Base-by-base conservation (phyloP, 805 yeast species). In the Nakazawaea anatomiae region DNA sequence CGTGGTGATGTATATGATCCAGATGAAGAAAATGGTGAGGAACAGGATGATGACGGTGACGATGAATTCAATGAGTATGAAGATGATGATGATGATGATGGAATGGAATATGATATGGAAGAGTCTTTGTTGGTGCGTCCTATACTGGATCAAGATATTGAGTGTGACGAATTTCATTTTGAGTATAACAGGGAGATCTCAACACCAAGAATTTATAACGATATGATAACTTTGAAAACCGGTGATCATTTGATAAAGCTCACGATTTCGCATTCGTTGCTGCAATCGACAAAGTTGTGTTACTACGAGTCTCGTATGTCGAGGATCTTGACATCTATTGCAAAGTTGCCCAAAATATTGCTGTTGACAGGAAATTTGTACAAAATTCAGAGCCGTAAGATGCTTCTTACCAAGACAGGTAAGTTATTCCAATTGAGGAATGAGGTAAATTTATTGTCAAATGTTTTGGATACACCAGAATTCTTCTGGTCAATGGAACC, bases 401-500 rank as follows among this genome's bases (percentile, higher is more conserved):
- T 92, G 60, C 74, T 94, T 28, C 64, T 92, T 55, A 89, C 85
- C 61, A 89, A 92, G 61, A 87, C 96, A 1, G 99, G 99, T 6
- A 83, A 86, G 62, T 70, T 94, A 44, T 92, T 92, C 73, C 91
- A 90, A 60, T 67, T 94, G 31, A 74, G 98, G 46, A 96, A 91
- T 11, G 98, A 94, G 66, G 97, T 94, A 5, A 94, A 94, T 63
- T 70, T 94, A 46, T 85, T 92, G 4, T 88, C 97, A 9, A 88
- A 88, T 56, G 90, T 94, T 27, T 73, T 94, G 49, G 99, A 94
- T 61, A 90, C 96, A 0, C 99, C 99, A 0, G 96, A 89, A 55
- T 90, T 89, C 62, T 94, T 94, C 66, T 94, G 99, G 99, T 87
- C 91, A 32, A 78, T 76, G 55, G 99, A 94, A 68, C 99, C 99